These are phyloP conservation scores for Lasiodiplodia sp. DNA, from an alignment of 2,329 filamentous ascomycete species.

Conservation along the genomic window DNA sequence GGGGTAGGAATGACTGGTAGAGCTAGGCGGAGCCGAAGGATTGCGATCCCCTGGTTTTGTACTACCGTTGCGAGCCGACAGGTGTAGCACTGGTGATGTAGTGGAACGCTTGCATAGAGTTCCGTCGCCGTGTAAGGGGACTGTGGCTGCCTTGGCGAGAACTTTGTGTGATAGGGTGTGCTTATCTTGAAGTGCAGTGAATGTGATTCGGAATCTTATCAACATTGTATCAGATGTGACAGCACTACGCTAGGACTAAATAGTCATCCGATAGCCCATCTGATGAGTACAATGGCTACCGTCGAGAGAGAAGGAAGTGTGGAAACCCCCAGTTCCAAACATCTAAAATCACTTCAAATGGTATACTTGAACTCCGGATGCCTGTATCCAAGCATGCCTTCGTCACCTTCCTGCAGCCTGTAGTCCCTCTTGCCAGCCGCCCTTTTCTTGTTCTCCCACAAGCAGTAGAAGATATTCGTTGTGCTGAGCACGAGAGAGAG, in stretches of 20 bases:
- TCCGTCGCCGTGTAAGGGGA: not conserved
- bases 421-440: slow-evolving; percentile 30
- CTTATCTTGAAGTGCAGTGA: not conserved
- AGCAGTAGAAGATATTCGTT: slow-evolving; percentile 33
- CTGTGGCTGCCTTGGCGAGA: not conserved
- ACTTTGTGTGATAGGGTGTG: not conserved
- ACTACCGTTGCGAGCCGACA: not conserved
- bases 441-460: slow-evolving; percentile 18
- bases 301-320: not conserved
- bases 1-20: not conserved
- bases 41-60: not conserved
- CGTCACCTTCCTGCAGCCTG: slow-evolving; percentile 38
- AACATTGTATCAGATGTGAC: not conserved
- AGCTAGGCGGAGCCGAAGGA: not conserved
- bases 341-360: slow-evolving; percentile 19
- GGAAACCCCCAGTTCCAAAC: not conserved
- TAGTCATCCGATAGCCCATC: not conserved
- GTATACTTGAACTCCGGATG: slow-evolving; percentile 44
- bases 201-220: not conserved
- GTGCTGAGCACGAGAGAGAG: slow-evolving; percentile 36
- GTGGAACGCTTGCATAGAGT: not conserved
- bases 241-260: not conserved
- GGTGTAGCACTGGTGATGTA: not conserved
- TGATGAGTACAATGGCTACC: not conserved
- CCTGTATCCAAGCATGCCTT: slow-evolving; percentile 39